Evolutionary conservation across 768 basidiomycete genomes (phyloP).

Genomic region (Cubamyces lactineus): DNA sequence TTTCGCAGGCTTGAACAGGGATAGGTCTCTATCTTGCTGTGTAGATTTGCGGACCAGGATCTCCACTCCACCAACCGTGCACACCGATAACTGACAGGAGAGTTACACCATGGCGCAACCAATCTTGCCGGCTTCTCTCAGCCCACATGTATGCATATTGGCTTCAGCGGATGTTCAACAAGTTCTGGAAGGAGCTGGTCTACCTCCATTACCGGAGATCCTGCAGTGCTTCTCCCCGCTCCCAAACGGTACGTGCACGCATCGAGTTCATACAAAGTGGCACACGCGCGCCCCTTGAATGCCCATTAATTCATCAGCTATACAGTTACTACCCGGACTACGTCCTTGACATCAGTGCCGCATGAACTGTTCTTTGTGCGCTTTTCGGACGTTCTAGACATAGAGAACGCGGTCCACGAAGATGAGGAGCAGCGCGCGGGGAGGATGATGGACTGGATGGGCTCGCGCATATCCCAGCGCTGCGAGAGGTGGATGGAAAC

Average conservation of each 20-base stretch:
- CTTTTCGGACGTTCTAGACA: slow-evolving; percentile 75
- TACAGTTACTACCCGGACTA: slow-evolving; percentile 79
- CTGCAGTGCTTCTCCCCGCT: slow-evolving; percentile 86
- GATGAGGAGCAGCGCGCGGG: slow-evolving; percentile 79
- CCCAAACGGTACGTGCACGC: slow-evolving; percentile 62
- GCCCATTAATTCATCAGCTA: slow-evolving; percentile 5
- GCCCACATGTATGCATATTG: slow-evolving; percentile 79
- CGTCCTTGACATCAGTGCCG: slow-evolving; percentile 66
- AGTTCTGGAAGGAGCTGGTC: slow-evolving; percentile 56
- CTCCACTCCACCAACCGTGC: no score
- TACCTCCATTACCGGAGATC: slow-evolving; percentile 73
- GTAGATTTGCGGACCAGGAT: neutral
- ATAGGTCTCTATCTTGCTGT: neutral
- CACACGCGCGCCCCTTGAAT: slow-evolving; percentile 7
- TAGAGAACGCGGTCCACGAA: slow-evolving; percentile 75
- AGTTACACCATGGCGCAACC: slow-evolving; percentile 45
- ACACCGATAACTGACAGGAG: no score
- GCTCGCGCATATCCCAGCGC: slow-evolving; percentile 64
- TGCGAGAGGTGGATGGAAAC: slow-evolving; percentile 75
- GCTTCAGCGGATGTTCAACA: slow-evolving; percentile 71
- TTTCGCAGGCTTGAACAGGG: neutral
- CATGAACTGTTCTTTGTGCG: slow-evolving; percentile 75
- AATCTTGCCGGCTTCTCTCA: slow-evolving; percentile 69
- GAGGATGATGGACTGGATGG: slow-evolving; percentile 86
- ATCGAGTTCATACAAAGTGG: neutral